These are phyloP conservation scores for Globisporangium cederbergense DNA, from an alignment of 352 stramenopile genomes.

Conservation along the genomic window DNA sequence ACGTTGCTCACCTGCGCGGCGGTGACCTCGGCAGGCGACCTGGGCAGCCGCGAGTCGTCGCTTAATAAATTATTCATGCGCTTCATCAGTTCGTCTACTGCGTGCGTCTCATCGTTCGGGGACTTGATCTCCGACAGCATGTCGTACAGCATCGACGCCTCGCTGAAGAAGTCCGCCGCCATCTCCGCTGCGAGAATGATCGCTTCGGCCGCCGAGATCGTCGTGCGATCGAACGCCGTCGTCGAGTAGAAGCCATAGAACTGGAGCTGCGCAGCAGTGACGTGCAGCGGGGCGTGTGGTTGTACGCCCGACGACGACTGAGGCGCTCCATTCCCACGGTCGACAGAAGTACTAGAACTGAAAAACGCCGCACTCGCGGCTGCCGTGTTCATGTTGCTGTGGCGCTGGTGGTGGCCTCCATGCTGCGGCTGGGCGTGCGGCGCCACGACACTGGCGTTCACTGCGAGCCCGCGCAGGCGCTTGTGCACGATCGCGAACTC, in stretches of 20 bases:
- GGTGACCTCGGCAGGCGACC: conserved; percentile 11
- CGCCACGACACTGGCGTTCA: conserved; percentile 15
- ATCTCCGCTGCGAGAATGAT: conserved; percentile 50
- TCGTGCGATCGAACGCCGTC: conserved; percentile 34
- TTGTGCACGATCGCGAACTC: conserved; percentile 37
- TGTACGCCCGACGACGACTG: neutral
- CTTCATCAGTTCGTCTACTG: conserved; percentile 59
- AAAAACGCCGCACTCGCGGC: conserved; percentile 4
- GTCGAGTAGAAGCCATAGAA: conserved; percentile 31
- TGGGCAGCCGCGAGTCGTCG: conserved; percentile 13
- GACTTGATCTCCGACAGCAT: conserved; percentile 65
- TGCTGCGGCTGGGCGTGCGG: neutral
- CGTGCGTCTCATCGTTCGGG: conserved; percentile 33
- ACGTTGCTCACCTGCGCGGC: conserved; percentile 30
- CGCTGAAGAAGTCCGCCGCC: conserved; percentile 60
- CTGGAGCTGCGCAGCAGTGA: conserved; percentile 15
- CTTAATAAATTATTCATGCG: conserved; percentile 31
- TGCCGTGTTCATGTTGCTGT: conserved; percentile 8
- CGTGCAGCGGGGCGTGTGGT: neutral
- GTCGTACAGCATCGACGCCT: conserved; percentile 60
- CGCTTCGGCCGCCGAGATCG: conserved; percentile 40
- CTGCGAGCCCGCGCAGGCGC: conserved; percentile 28
- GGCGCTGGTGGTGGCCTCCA: conserved; percentile 15
- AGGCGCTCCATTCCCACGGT: conserved; percentile 5
- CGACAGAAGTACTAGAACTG: neutral